Evolutionary conservation across 345 rosid species (phyloP).

Genomic region (Raphanus sativus): DNA sequence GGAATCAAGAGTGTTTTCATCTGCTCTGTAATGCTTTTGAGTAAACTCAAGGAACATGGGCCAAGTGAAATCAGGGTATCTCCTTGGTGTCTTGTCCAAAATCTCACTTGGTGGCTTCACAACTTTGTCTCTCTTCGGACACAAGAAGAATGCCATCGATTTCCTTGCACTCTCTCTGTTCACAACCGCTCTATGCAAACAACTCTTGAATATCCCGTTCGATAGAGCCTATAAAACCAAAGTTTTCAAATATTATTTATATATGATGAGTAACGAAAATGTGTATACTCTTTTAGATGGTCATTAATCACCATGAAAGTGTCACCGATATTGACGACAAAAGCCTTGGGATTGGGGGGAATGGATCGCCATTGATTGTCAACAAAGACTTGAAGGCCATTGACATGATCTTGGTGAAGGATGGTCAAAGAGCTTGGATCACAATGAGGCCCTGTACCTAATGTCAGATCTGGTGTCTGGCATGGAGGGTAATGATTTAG

Average conservation of each 20-base stretch:
- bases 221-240: constrained; percentile 37
- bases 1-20: constrained; percentile 71
- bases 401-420: constrained; percentile 94
- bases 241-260: neutral
- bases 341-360: constrained; percentile 69
- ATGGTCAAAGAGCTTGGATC: constrained; percentile 98
- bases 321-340: constrained; percentile 95
- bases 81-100: constrained; percentile 56
- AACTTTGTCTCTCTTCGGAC: constrained; percentile 80
- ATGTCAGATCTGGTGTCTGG: constrained; percentile 85
- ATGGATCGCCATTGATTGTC: constrained; percentile 83
- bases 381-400: constrained; percentile 90
- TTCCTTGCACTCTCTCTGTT: constrained; percentile 73
- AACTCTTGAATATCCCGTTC: constrained; percentile 43
- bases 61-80: constrained; percentile 90
- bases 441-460: constrained; percentile 99
- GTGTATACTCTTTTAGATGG: neutral
- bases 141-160: constrained; percentile 90
- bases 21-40: constrained; percentile 93
- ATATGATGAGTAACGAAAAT: neutral
- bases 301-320: constrained; percentile 82
- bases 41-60: constrained; percentile 81
- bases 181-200: constrained; percentile 96
- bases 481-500: constrained; percentile 94
- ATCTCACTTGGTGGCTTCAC: constrained; percentile 74